Evolutionary conservation across 495 filamentous ascomycete genomes (phyloP).

Genomic region (Trichoderma gamsii): DNA sequence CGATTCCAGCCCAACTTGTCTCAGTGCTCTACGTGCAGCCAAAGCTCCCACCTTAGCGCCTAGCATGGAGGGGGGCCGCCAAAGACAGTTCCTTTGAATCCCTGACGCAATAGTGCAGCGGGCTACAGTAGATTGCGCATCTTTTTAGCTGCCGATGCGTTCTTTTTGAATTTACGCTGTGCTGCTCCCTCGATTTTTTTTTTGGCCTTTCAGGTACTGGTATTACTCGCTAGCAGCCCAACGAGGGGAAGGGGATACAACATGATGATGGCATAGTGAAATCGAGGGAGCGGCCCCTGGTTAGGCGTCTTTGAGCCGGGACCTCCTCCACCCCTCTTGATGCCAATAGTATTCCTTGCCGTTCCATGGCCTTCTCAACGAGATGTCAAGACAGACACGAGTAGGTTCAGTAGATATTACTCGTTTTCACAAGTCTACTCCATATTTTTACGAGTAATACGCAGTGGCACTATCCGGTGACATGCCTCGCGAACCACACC

Average conservation of each 20-base stretch:
- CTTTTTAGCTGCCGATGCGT: not conserved
- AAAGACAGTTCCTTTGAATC: not conserved
- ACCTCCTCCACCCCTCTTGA: not conserved
- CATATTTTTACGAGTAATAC: not conserved
- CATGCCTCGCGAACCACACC: not conserved
- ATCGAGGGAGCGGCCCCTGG: not conserved
- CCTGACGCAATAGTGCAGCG: slow-evolving; percentile 13
- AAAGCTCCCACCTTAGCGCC: not conserved
- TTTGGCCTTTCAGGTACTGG: not conserved
- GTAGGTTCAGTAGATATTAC: not conserved
- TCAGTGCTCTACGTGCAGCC: not conserved
- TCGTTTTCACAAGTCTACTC: not conserved
- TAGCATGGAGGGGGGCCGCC: not conserved
- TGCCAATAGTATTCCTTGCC: not conserved
- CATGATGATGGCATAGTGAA: not conserved
- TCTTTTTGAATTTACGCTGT: not conserved
- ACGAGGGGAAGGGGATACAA: not conserved
- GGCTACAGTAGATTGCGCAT: not conserved
- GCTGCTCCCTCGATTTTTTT: not conserved
- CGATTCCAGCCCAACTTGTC: slow-evolving; percentile 11
- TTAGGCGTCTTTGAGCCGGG: not conserved
- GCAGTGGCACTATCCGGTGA: not conserved
- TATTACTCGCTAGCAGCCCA: not conserved
- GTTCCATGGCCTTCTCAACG: not conserved
- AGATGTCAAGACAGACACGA: not conserved